These are phyloP conservation scores for Syzygium aromaticum DNA, from an alignment of 345 rosid genomes.

Conservation along the genomic window DNA sequence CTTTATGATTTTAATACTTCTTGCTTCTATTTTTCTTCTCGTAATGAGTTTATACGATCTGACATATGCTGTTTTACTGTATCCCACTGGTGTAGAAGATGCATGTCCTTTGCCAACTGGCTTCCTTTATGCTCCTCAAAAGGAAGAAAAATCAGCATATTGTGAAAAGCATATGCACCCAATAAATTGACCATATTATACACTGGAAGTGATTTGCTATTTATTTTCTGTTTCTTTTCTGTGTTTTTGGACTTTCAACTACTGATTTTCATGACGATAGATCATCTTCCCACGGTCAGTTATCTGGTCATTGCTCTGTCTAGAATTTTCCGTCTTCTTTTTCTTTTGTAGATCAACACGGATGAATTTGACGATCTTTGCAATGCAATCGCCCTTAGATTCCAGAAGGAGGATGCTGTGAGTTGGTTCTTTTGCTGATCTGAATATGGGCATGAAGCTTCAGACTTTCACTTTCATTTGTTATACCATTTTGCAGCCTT, in stretches of 20 bases:
- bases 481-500: slow-evolving; percentile 42
- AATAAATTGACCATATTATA: background rate
- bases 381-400: slow-evolving; percentile 88
- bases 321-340: background rate
- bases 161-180: background rate
- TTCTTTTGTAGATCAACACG: slow-evolving; percentile 55
- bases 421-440: slow-evolving; percentile 24
- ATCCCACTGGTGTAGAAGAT: background rate
- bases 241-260: background rate
- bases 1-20: background rate
- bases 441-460: background rate
- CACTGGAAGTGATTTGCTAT: background rate
- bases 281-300: background rate
- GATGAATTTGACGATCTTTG: slow-evolving; percentile 92
- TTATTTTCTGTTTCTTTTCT: background rate
- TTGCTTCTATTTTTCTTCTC: background rate
- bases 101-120: background rate
- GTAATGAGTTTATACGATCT: background rate
- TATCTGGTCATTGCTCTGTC: background rate
- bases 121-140: background rate
- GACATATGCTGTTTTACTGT: background rate
- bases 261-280: background rate
- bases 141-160: background rate
- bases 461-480: background rate
- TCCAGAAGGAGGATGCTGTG: slow-evolving; percentile 85